These are phyloP conservation scores for Diaporthe vaccinii DNA, from an alignment of 2,329 filamentous ascomycete species.

Conservation along the genomic window DNA sequence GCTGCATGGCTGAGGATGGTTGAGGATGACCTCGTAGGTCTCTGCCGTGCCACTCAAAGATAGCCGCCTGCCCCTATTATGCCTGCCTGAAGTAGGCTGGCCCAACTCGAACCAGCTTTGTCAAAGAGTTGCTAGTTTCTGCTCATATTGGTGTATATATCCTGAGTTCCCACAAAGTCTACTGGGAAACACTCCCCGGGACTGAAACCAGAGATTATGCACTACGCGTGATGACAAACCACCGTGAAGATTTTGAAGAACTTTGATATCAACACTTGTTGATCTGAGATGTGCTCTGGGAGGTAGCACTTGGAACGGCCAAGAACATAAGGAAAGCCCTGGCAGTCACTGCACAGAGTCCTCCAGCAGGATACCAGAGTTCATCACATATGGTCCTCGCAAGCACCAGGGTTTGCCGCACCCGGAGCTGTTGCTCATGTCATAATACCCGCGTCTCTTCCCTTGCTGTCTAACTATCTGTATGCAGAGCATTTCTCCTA, in stretches of 20 bases:
- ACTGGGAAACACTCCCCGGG: background rate
- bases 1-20: too few species aligned
- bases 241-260: background rate
- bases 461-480: constrained; percentile 43
- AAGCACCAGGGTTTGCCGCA: background rate
- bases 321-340: background rate
- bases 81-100: background rate
- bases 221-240: background rate
- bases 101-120: background rate
- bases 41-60: too few species aligned
- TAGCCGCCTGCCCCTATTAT: too few species aligned
- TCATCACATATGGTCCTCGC: background rate
- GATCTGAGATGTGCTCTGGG: background rate
- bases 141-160: background rate
- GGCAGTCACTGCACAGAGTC: background rate
- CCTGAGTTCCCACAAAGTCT: too few species aligned
- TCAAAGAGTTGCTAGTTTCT: background rate
- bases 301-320: too few species aligned
- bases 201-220: background rate
- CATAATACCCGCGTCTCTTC: constrained; percentile 41
- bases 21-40: too few species aligned
- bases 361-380: background rate
- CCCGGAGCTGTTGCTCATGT: constrained; percentile 10
- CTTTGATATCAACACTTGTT: background rate
- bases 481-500: constrained; percentile 38